A percentile compares a stretch with the other conserved stretches of the same genome.
These are phyloP conservation scores for Macaranga tanarius DNA, from an alignment of 441 rosid species.

Conservation along the genomic window DNA sequence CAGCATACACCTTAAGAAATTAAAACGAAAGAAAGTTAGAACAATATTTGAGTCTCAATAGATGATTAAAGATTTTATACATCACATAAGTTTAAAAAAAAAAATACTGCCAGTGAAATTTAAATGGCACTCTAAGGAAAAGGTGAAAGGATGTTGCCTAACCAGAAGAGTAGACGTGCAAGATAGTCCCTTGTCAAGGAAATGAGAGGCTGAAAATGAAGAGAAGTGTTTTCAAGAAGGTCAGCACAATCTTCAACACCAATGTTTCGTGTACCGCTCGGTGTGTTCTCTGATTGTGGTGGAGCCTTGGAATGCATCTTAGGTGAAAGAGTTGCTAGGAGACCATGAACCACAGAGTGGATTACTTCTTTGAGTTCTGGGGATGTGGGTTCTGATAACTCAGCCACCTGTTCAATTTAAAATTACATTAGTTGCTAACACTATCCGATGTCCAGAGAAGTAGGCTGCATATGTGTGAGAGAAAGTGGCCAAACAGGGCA, in stretches of 20 bases:
- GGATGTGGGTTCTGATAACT: constrained; percentile 82
- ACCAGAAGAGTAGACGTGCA: constrained; percentile 96
- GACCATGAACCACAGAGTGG: constrained; percentile 82
- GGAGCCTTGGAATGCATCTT: constrained; percentile 81
- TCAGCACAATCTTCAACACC: constrained; percentile 68
- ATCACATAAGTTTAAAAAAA: no score
- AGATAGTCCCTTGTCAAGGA: constrained; percentile 83
- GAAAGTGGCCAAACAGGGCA: neutral
- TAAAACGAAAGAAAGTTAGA: neutral
- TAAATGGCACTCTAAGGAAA: no score
- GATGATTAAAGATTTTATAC: neutral
- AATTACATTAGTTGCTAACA: constrained; percentile 13
- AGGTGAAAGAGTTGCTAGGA: constrained; percentile 87
- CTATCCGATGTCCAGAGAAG: neutral
- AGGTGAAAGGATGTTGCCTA: constrained; percentile 26
- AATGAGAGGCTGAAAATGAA: constrained; percentile 77
- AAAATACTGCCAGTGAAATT: no score
- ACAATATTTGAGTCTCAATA: neutral
- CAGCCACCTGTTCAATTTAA: constrained; percentile 65
- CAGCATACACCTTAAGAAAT: constrained; percentile 70
- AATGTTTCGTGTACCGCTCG: constrained; percentile 44
- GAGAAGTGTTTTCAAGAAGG: constrained; percentile 74
- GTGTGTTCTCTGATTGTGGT: constrained; percentile 45
- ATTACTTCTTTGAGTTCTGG: constrained; percentile 71
- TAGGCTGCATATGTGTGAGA: constrained; percentile 13